Percentiles rank a stretch among this genome's conserved stretches.
phyloP scores from a whole-genome alignment of 352 stramenopile species.

The Pythium brachiatum region DNA sequence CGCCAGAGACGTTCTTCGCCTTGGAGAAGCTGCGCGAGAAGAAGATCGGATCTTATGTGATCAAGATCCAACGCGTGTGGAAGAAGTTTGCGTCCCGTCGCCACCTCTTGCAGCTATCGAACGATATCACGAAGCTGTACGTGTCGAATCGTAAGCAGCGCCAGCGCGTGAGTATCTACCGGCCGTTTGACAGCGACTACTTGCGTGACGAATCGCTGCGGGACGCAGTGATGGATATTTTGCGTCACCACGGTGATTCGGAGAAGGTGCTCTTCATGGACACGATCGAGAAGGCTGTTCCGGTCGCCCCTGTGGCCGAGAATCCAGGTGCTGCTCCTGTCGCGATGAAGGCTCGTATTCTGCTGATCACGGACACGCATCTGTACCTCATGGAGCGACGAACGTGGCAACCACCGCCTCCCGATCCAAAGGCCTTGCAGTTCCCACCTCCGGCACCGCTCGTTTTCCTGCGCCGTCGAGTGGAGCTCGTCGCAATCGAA shows the following conservation, averaged over 20 bases:
- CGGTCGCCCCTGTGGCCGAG: constrained; percentile 7
- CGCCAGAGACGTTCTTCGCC: constrained; percentile 87
- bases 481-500: constrained; percentile 61
- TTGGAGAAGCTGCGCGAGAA: constrained; percentile 86
- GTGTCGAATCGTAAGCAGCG: constrained; percentile 74
- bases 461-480: constrained; percentile 69
- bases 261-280: constrained; percentile 86
- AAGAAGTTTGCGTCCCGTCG: constrained; percentile 76
- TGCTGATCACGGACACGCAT: constrained; percentile 71
- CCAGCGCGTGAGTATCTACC: constrained; percentile 84
- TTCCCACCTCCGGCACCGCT: constrained; percentile 46
- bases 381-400: constrained; percentile 82
- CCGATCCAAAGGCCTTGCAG: constrained; percentile 49
- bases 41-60: constrained; percentile 70
- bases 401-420: constrained; percentile 43
- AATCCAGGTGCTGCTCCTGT: constrained; percentile 27
- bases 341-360: constrained; percentile 36
- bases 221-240: constrained; percentile 62
- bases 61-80: constrained; percentile 82
- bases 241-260: constrained; percentile 73
- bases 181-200: constrained; percentile 86
- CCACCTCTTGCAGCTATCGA: constrained; percentile 77
- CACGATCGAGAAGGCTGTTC: constrained; percentile 58
- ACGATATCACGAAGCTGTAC: constrained; percentile 89
- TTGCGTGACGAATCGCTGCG: constrained; percentile 57